These are phyloP conservation scores for Schizonepeta tenuifolia DNA, from an alignment of 257 asterid genomes.

Conservation along the genomic window DNA sequence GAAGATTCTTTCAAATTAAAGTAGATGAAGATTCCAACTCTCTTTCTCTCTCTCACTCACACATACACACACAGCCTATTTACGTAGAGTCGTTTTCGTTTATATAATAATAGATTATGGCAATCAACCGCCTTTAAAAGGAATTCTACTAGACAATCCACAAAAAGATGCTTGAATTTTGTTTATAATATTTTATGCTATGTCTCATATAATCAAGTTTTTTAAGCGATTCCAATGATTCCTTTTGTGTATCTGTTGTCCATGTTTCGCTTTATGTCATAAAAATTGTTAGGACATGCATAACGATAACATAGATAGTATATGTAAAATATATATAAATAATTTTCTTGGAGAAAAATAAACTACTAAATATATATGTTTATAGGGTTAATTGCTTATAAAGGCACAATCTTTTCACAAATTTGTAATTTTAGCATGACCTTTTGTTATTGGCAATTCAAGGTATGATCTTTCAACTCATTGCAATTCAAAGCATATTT, in stretches of 20 bases:
- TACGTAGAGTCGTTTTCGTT: too few relatives aligned
- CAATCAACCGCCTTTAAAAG: neutral
- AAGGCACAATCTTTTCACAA: too few relatives aligned
- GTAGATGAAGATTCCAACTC: constrained; percentile 23
- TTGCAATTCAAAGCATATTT: too few relatives aligned
- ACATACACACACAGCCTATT: neutral
- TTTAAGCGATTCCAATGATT: constrained; percentile 5
- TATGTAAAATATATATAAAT: too few relatives aligned
- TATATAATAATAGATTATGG: too few relatives aligned
- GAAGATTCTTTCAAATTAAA: neutral
- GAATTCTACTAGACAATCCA: constrained; percentile 13
- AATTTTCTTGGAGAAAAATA: too few relatives aligned
- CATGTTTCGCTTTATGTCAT: neutral
- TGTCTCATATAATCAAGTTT: neutral
- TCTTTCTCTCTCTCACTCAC: neutral
- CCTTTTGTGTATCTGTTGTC: constrained; percentile 13
- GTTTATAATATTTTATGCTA: neutral
- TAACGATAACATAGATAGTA: neutral
- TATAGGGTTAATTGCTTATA: too few relatives aligned
- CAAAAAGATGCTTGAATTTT: neutral
- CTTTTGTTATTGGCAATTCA: too few relatives aligned
- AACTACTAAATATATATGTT: too few relatives aligned
- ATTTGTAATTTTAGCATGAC: too few relatives aligned
- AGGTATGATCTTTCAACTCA: too few relatives aligned
- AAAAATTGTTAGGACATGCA: neutral